A percentile compares a stretch with the other conserved stretches of the same genome.
Conservation (phyloP, 495 filamentous ascomycete species). For the Wilcoxina mikolae region DNA sequence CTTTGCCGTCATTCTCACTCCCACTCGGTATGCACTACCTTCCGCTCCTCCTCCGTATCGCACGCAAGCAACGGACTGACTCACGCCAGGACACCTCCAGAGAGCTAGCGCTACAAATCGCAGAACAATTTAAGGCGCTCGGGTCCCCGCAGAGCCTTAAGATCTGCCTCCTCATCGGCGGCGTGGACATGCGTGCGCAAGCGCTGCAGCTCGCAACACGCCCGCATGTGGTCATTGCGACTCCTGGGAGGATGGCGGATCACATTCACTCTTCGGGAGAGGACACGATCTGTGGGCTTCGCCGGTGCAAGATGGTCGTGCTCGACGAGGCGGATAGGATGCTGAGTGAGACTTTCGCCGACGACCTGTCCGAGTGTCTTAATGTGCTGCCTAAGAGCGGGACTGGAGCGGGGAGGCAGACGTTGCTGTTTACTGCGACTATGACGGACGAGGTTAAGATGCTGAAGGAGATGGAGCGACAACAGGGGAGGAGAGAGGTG, state of each 20-base stretch:
- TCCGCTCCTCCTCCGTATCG: too few relatives aligned
- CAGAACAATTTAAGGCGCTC: conserved; percentile 86
- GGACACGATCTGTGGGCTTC: conserved; percentile 70
- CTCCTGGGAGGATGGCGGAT: conserved; percentile 83
- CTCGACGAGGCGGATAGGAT: conserved; percentile 94
- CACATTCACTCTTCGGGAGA: conserved; percentile 80
- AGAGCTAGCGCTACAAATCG: conserved; percentile 90
- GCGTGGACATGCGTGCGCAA: conserved; percentile 81
- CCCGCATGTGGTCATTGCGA: conserved; percentile 88
- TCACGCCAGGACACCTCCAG: conserved; percentile 34
- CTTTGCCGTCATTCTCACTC: conserved; percentile 77
- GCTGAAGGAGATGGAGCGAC: conserved; percentile 57
- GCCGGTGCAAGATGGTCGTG: conserved; percentile 67
- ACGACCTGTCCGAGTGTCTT: conserved; percentile 75
- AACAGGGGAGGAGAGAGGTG: conserved; percentile 52
- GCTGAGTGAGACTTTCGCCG: conserved; percentile 33
- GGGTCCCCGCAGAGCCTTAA: conserved; percentile 74
- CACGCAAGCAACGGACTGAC: too few relatives aligned
- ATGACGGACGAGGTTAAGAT: conserved; percentile 83
- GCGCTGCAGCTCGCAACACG: conserved; percentile 64
- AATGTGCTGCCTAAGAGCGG: conserved; percentile 52
- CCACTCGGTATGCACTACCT: conserved; percentile 50
- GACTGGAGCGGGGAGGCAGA: conserved; percentile 50
- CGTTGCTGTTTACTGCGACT: conserved; percentile 91
- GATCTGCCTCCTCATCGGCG: conserved; percentile 72